Conservation (phyloP, 1,139 yeast species). For the Magnusiomyces paraingens region DNA sequence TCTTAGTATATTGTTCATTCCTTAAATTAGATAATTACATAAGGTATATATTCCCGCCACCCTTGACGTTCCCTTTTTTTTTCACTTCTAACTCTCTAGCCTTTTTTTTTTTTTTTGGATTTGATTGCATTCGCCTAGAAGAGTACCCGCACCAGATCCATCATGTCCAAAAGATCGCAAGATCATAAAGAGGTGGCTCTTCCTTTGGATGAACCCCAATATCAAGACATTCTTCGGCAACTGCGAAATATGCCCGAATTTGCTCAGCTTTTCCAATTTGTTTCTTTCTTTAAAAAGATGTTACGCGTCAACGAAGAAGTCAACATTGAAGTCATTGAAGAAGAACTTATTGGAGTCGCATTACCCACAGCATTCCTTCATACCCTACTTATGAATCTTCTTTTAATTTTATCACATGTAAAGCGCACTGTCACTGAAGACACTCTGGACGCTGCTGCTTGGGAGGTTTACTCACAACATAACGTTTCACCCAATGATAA, state of each 20-base stretch:
- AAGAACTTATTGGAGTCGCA: conserved; percentile 25
- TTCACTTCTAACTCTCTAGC: too few relatives aligned
- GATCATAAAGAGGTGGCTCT: background rate
- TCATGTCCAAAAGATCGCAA: background rate
- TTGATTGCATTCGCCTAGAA: too few relatives aligned
- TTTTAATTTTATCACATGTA: background rate
- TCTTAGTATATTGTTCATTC: too few relatives aligned
- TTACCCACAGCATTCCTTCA: conserved; percentile 14
- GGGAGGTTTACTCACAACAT: conserved; percentile 11
- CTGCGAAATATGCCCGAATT: conserved; percentile 29
- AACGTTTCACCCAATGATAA: conserved; percentile 5
- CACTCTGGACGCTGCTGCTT: conserved; percentile 17
- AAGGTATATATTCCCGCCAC: too few relatives aligned
- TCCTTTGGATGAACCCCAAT: conserved; percentile 24
- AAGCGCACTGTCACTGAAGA: conserved; percentile 3
- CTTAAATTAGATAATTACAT: too few relatives aligned
- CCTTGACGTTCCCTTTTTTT: too few relatives aligned
- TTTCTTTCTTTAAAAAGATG: conserved; percentile 22
- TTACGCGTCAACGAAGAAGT: conserved; percentile 21
- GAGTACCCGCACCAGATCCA: background rate
- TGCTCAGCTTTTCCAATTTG: conserved; percentile 25
- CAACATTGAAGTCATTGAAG: conserved; percentile 28
- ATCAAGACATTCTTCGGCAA: conserved; percentile 17
- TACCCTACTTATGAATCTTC: conserved; percentile 9
- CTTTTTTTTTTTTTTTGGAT: too few relatives aligned